Conservation (phyloP, 345 rosid genomes). For the Gossypium bickii region DNA sequence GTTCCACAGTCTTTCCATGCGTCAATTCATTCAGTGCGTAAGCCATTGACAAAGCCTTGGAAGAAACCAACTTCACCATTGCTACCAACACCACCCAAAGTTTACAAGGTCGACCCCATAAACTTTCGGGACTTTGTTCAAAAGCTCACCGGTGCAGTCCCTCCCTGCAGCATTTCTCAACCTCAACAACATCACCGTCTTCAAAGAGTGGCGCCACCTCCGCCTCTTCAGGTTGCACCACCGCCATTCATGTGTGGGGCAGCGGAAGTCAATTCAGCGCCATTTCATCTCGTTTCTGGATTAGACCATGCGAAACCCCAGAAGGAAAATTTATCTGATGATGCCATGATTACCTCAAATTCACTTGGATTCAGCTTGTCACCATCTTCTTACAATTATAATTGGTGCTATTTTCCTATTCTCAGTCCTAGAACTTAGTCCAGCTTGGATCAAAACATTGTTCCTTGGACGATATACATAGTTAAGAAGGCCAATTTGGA, state of each 20-base stretch:
- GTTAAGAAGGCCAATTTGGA: background rate
- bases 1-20: slow-evolving; percentile 26
- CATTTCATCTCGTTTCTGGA: background rate
- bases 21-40: slow-evolving; percentile 55
- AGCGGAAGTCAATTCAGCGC: background rate
- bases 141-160: slow-evolving; percentile 60
- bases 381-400: slow-evolving; percentile 31
- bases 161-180: slow-evolving; percentile 23
- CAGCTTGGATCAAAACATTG: slow-evolving; percentile 35
- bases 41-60: slow-evolving; percentile 46
- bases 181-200: slow-evolving; percentile 29
- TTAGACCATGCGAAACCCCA: background rate
- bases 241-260: slow-evolving; percentile 10
- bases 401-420: slow-evolving; percentile 50
- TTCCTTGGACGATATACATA: slow-evolving; percentile 13
- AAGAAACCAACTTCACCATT: slow-evolving; percentile 59
- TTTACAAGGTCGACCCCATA: slow-evolving; percentile 74
- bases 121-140: slow-evolving; percentile 85
- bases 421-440: slow-evolving; percentile 60
- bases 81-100: slow-evolving; percentile 55
- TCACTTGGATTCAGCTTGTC: slow-evolving; percentile 38
- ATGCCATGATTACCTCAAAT: background rate
- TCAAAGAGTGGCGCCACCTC: slow-evolving; percentile 45
- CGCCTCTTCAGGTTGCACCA: slow-evolving; percentile 34
- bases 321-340: slow-evolving; percentile 16